A percentile compares a stretch with the other conserved stretches of the same genome.
These are phyloP conservation scores for Neurospora sp. DNA, from an alignment of 495 filamentous ascomycete genomes.

Conservation along the genomic window DNA sequence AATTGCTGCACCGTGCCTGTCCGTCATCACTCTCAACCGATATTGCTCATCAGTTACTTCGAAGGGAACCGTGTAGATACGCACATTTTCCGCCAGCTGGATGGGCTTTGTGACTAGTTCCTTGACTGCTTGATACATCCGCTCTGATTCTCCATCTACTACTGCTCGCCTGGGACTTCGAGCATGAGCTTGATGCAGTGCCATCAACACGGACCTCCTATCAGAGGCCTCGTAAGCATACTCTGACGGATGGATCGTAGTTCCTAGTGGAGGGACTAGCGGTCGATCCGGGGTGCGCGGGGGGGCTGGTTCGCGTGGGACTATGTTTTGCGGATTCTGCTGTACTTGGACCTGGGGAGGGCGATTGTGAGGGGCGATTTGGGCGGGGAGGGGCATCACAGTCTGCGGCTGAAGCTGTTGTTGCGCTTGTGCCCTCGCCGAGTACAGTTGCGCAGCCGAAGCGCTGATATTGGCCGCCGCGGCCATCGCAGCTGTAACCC, in stretches of 20 bases:
- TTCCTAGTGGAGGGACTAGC: not conserved
- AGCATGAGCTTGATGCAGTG: constrained; percentile 48
- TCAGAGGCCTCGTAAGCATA: constrained; percentile 31
- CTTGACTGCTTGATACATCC: constrained; percentile 39
- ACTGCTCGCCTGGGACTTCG: constrained; percentile 43
- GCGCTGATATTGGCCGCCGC: not conserved
- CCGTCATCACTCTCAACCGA: not conserved
- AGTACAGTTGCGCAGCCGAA: not conserved
- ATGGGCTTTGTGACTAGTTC: constrained; percentile 33
- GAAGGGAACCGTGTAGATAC: constrained; percentile 23
- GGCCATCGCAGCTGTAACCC: not conserved
- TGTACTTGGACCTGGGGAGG: not conserved
- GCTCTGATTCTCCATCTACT: constrained; percentile 15
- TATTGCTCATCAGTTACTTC: constrained; percentile 24
- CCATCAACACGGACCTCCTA: constrained; percentile 32
- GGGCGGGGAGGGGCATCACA: not conserved
- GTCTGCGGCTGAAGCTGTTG: not conserved
- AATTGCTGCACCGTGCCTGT: not conserved
- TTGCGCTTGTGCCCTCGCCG: not conserved
- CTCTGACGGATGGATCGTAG: constrained; percentile 14
- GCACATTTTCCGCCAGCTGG: constrained; percentile 17
- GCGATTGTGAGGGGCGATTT: not conserved
- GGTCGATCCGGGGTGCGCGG: not conserved
- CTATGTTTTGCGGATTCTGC: not conserved
- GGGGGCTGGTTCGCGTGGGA: not conserved